phyloP scores from a whole-genome alignment of 176 grass and related monocot genomes.

The Luzula sylvatica region DNA sequence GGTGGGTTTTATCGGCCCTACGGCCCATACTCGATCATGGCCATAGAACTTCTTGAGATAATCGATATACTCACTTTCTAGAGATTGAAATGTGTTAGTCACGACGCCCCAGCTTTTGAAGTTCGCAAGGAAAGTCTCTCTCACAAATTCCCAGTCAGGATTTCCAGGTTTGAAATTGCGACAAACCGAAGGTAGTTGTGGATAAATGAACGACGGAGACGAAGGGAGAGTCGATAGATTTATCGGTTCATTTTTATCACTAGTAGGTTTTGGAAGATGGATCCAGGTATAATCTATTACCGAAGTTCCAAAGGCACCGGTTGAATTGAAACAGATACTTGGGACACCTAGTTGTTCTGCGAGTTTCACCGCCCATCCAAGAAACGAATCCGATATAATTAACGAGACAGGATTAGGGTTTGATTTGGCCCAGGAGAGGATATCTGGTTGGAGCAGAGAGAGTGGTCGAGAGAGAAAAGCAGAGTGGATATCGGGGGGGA shows the following conservation, averaged over 20 bases:
- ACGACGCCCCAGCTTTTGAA: conserved; percentile 24
- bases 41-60: conserved; percentile 4
- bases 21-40: conserved; percentile 35
- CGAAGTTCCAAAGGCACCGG: conserved; percentile 17
- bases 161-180: conserved; percentile 30
- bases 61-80: conserved; percentile 33
- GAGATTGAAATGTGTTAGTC: conserved; percentile 27
- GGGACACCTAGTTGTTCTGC: conserved; percentile 29
- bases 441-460: conserved; percentile 5
- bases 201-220: conserved; percentile 24
- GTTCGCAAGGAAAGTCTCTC: conserved; percentile 33
- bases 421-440: conserved; percentile 35
- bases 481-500: conserved; percentile 11
- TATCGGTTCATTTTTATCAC: background rate
- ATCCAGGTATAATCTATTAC: conserved; percentile 17
- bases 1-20: conserved; percentile 23
- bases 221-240: conserved; percentile 24
- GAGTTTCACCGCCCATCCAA: conserved; percentile 30
- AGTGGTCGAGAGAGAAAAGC: conserved; percentile 15
- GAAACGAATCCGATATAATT: conserved; percentile 36
- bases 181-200: conserved; percentile 20
- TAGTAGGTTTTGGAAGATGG: background rate
- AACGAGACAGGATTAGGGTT: background rate
- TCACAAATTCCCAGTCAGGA: conserved; percentile 35
- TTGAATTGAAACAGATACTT: conserved; percentile 22